Percentiles rank a stretch among this genome's conserved stretches.
phyloP scores from a whole-genome alignment of 176 grass and related monocot species.

The Zea mays region Zm-B73-REFERENCE-NAM-5.0 NC_050096.1:69008501-69009000 shows the following conservation, averaged over 20 bases:
- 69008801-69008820: conserved; percentile 26
- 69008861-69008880: conserved; percentile 14
- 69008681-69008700: conserved; percentile 82
- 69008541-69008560: conserved; percentile 40
- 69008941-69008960: conserved; percentile 56
- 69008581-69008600: conserved; percentile 91
- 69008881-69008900: conserved; percentile 11
- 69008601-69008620: conserved; percentile 81
- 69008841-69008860: conserved; percentile 14
- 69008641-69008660: conserved; percentile 72
- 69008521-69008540: no score
- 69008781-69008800: conserved; percentile 15
- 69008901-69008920: conserved; percentile 16
- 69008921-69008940: conserved; percentile 31
- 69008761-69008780: conserved; percentile 25
- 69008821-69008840: not conserved
- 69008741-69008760: conserved; percentile 82
- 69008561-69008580: conserved; percentile 40
- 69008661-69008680: conserved; percentile 78
- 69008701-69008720: conserved; percentile 91
- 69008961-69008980: conserved; percentile 85
- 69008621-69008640: conserved; percentile 84
- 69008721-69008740: conserved; percentile 97
- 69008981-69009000: conserved; percentile 94
- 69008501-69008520: no score